These are phyloP conservation scores for Trypanosoma lewisi DNA, from an alignment of 208 protist genomes.

Conservation along the genomic window DNA sequence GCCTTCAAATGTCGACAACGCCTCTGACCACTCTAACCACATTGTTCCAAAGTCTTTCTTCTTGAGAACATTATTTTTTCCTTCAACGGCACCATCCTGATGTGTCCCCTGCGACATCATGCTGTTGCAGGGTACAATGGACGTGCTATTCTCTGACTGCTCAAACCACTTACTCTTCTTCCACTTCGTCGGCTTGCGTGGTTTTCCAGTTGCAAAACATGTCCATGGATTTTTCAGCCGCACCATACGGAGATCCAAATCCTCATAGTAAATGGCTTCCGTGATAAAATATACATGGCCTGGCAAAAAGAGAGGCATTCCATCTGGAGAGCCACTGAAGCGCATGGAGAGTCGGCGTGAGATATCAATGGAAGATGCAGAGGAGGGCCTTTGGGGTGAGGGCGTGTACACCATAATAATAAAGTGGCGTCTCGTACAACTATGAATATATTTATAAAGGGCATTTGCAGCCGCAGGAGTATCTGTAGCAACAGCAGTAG, in stretches of 20 bases:
- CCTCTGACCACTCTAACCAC: slow-evolving; percentile 33
- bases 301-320: slow-evolving; percentile 1
- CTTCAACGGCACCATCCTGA: background rate
- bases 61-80: background rate
- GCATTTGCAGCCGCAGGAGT: background rate
- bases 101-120: background rate
- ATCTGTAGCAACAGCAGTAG: background rate
- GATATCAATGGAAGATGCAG: background rate
- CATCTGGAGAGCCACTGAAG: background rate
- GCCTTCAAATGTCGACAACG: slow-evolving; percentile 18
- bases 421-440: background rate
- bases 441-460: slow-evolving; percentile 14
- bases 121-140: background rate
- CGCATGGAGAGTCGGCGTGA: background rate
- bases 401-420: slow-evolving; percentile 19
- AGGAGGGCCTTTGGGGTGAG: background rate
- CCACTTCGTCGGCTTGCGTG: slow-evolving; percentile 31
- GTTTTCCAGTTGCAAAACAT: slow-evolving; percentile 25
- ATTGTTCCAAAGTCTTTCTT: slow-evolving; percentile 11
- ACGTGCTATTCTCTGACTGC: slow-evolving; percentile 41
- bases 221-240: slow-evolving; percentile 62
- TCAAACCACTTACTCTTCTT: slow-evolving; percentile 55
- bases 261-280: slow-evolving; percentile 23
- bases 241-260: slow-evolving; percentile 53
- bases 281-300: slow-evolving; percentile 19